These are phyloP conservation scores for Prunus mume DNA, from an alignment of 306 rosid species.

Conservation along the genomic window DNA sequence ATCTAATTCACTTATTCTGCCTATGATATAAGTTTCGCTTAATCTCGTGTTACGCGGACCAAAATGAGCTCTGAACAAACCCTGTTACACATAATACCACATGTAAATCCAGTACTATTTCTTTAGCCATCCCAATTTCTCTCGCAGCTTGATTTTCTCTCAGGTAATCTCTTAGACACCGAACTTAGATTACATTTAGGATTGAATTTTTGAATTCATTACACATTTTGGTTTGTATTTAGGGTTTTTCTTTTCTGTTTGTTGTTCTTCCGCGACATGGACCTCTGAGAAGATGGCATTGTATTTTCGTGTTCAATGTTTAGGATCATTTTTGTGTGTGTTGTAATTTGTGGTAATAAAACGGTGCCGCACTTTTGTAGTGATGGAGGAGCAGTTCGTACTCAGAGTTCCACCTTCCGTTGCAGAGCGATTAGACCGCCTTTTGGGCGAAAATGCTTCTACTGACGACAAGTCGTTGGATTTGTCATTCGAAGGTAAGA, in stretches of 20 bases:
- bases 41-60: too few relatives aligned
- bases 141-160: background rate
- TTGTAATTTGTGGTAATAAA: background rate
- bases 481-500: constrained; percentile 43
- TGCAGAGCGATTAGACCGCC: constrained; percentile 52
- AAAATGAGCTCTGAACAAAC: too few relatives aligned
- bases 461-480: constrained; percentile 52
- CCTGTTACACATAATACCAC: too few relatives aligned
- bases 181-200: background rate
- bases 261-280: background rate
- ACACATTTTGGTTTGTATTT: background rate
- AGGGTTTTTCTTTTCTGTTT: background rate
- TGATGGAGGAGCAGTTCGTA: constrained; percentile 62
- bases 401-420: constrained; percentile 56
- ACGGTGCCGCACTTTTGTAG: constrained; percentile 10
- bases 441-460: constrained; percentile 37
- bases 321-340: background rate
- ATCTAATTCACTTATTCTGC: too few relatives aligned
- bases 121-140: background rate
- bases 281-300: background rate
- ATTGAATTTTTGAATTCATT: background rate
- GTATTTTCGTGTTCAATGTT: too few relatives aligned
- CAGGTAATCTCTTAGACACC: background rate
- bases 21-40: too few relatives aligned
- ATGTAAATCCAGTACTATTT: too few relatives aligned